Percentiles rank a stretch among this genome's conserved stretches.
These are phyloP conservation scores for Rhinocladiella mackenziei DNA, from an alignment of 2,329 filamentous ascomycete species.

Conservation along the genomic window DNA sequence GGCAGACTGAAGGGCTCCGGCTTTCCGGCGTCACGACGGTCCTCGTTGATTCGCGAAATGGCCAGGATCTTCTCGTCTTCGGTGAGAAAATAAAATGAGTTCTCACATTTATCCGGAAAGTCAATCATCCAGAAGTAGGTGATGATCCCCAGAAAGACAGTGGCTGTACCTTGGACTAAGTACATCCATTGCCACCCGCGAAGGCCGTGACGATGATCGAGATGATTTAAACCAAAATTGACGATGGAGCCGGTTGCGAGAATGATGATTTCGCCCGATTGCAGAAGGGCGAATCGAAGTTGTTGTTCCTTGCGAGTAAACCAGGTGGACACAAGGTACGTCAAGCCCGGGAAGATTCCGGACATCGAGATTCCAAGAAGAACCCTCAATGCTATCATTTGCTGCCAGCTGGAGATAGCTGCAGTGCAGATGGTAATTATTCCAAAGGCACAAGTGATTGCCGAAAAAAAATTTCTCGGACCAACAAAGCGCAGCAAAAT, in stretches of 20 bases:
- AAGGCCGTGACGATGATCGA: conserved; percentile 54
- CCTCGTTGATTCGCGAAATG: conserved; percentile 55
- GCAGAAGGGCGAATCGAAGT: conserved; percentile 21
- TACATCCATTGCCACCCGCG: conserved; percentile 68
- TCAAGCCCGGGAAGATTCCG: conserved; percentile 45
- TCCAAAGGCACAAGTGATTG: conserved; percentile 59
- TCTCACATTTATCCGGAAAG: conserved; percentile 60
- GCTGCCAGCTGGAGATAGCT: conserved; percentile 62
- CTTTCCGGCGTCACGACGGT: conserved; percentile 56
- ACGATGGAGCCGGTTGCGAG: conserved; percentile 64
- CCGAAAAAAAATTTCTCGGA: conserved; percentile 59
- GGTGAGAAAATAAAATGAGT: conserved; percentile 56
- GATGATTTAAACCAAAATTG: conserved; percentile 64
- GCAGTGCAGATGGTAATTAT: conserved; percentile 65
- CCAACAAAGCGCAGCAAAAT: conserved; percentile 62
- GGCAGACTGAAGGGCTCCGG: conserved; percentile 54
- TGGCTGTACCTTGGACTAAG: conserved; percentile 60
- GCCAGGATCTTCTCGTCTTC: conserved; percentile 55
- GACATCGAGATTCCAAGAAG: conserved; percentile 62
- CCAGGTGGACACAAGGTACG: conserved; percentile 52
- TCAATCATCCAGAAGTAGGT: conserved; percentile 70
- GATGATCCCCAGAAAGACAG: conserved; percentile 54
- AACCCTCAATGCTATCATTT: conserved; percentile 66
- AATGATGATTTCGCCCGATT: conserved; percentile 48
- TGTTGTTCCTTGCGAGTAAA: conserved; percentile 49